These are phyloP conservation scores for Phtheirospermum japonicum DNA, from an alignment of 257 asterid species.

Conservation along the genomic window DNA sequence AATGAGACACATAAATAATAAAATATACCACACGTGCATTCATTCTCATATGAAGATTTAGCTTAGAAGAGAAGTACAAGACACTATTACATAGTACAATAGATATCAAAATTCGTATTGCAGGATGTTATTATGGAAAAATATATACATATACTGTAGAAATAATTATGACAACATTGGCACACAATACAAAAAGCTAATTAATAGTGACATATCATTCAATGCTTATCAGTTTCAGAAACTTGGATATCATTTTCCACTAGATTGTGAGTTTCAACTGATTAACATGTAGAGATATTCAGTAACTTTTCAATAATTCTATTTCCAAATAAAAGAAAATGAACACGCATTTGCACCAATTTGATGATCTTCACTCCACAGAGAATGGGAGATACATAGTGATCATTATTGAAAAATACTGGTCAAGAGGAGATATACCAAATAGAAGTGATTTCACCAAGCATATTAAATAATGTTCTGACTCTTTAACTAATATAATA, in stretches of 20 bases:
- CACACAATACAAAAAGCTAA: neutral
- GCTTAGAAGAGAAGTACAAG: slow-evolving; percentile 29
- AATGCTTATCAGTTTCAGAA: neutral
- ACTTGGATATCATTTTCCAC: neutral
- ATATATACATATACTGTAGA: neutral
- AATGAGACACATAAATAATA: neutral
- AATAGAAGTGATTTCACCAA: no score
- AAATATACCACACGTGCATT: slow-evolving; percentile 63
- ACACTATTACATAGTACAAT: slow-evolving; percentile 4
- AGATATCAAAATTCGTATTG: neutral
- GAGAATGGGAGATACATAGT: no score
- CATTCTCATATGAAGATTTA: slow-evolving; percentile 50
- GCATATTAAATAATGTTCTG: no score
- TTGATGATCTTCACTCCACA: no score
- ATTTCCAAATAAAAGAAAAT: neutral
- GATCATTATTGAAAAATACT: no score
- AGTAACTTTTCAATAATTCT: neutral
- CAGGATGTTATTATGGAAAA: neutral
- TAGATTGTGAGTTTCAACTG: neutral
- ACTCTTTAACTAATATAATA: no score
- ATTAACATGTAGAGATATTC: neutral
- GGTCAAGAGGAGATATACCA: no score
- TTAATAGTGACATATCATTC: neutral
- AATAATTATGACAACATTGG: neutral
- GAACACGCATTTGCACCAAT: neutral